phyloP scores from a whole-genome alignment of 169 alveolate species.

The Plasmodium vinckei region DNA sequence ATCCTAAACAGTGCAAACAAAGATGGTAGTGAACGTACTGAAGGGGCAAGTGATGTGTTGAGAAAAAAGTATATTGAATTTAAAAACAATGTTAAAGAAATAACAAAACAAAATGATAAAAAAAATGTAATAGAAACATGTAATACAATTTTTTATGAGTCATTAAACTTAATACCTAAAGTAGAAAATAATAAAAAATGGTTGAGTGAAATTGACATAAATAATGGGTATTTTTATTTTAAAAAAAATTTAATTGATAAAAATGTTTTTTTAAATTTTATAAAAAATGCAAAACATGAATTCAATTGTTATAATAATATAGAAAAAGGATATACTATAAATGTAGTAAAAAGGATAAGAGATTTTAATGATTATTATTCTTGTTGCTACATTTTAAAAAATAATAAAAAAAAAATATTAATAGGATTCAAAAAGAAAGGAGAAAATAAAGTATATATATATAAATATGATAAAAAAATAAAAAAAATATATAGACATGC shows the following conservation, averaged over 20 bases:
- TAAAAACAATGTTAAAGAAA: constrained; percentile 9
- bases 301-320: constrained; percentile 34
- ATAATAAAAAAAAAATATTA: constrained; percentile 58
- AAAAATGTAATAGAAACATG: not conserved
- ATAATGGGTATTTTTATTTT: constrained; percentile 52
- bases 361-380: constrained; percentile 67
- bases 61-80: constrained; percentile 37
- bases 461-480: constrained; percentile 63
- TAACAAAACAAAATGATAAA: not conserved
- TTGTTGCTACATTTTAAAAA: constrained; percentile 72
- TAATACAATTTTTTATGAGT: constrained; percentile 39
- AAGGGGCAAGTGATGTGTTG: not conserved
- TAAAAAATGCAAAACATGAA: constrained; percentile 47
- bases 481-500: constrained; percentile 39
- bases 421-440: constrained; percentile 76
- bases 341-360: constrained; percentile 60
- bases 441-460: constrained; percentile 71
- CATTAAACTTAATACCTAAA: constrained; percentile 20
- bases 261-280: constrained; percentile 23
- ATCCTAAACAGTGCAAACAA: not conserved
- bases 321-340: constrained; percentile 61
- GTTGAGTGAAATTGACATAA: constrained; percentile 40
- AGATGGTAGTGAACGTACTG: constrained; percentile 10
- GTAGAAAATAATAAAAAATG: constrained; percentile 6
- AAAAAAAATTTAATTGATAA: constrained; percentile 71